A percentile compares a stretch with the other conserved stretches of the same genome.
Conservation (phyloP, 2,329 filamentous ascomycete species). For the Cyphellophora europaea region DNA sequence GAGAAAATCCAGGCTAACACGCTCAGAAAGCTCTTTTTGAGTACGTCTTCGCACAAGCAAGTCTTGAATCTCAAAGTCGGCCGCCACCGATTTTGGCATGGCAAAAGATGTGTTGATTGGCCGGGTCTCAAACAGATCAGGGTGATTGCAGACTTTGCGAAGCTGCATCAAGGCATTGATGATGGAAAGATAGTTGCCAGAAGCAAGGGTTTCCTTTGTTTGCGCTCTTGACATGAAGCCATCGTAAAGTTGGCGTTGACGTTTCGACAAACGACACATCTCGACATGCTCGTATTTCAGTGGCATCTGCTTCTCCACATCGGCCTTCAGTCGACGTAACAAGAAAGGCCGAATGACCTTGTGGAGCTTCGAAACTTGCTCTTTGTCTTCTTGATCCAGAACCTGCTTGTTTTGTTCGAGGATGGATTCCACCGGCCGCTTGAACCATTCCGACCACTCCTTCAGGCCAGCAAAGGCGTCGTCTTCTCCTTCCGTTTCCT, state of each 20-base stretch:
- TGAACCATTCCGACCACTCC: constrained; percentile 94
- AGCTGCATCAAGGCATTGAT: constrained; percentile 98
- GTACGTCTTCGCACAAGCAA: constrained; percentile 58
- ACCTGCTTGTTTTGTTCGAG: constrained; percentile 87
- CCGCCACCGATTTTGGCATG: constrained; percentile 69
- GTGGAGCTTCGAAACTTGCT: constrained; percentile 87
- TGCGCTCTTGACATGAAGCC: constrained; percentile 87
- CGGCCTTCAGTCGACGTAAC: constrained; percentile 80
- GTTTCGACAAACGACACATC: constrained; percentile 88
- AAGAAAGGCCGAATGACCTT: constrained; percentile 89
- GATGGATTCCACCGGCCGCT: constrained; percentile 90
- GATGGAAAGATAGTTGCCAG: constrained; percentile 93
- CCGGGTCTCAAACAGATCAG: constrained; percentile 89
- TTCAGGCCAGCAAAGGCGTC: constrained; percentile 90
- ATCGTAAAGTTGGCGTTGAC: constrained; percentile 91
- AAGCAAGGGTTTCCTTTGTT: constrained; percentile 78
- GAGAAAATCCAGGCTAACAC: constrained; percentile 64
- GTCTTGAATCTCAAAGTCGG: constrained; percentile 66
- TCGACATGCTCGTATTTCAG: constrained; percentile 96
- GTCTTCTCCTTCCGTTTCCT: constrained; percentile 60
- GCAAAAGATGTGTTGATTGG: constrained; percentile 96
- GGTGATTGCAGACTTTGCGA: constrained; percentile 96
- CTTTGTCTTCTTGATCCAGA: constrained; percentile 87
- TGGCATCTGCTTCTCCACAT: constrained; percentile 98
- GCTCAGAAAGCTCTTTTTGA: constrained; percentile 47